Percentiles rank a stretch among this genome's conserved stretches.
Conservation (phyloP, 1,139 yeast species). For the Zygotorulaspora mrakii region DNA sequence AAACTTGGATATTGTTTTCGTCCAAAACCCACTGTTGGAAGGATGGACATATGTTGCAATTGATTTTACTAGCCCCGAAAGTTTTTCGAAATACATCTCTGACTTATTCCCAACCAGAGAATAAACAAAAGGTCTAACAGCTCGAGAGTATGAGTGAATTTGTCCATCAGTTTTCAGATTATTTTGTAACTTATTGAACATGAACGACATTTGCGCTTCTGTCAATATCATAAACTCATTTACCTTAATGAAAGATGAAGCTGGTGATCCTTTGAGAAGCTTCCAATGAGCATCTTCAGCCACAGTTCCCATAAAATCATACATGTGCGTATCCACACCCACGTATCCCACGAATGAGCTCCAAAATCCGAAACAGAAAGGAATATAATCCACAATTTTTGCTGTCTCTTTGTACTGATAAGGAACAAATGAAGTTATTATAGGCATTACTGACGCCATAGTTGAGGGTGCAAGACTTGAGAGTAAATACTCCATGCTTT, state of each 20-base stretch:
- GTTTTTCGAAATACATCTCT: constrained; percentile 50
- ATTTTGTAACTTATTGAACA: constrained; percentile 49
- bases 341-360: constrained; percentile 52
- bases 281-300: constrained; percentile 47
- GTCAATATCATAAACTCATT: constrained; percentile 60
- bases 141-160: constrained; percentile 53
- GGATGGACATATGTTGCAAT: constrained; percentile 89
- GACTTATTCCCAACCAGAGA: constrained; percentile 55
- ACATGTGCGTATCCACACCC: constrained; percentile 61
- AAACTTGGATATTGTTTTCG: constrained; percentile 62
- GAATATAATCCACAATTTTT: constrained; percentile 45
- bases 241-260: constrained; percentile 31
- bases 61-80: constrained; percentile 59
- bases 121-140: constrained; percentile 60
- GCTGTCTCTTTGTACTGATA: constrained; percentile 28
- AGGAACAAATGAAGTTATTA: constrained; percentile 56
- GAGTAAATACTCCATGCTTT: constrained; percentile 37
- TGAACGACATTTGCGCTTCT: constrained; percentile 52
- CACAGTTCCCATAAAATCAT: constrained; percentile 62
- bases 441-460: constrained; percentile 54
- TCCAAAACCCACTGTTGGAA: constrained; percentile 85
- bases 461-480: constrained; percentile 53
- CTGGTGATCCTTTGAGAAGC: constrained; percentile 22
- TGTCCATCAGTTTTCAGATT: constrained; percentile 52
- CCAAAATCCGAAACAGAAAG: constrained; percentile 77